These are phyloP conservation scores for Psilocybe subaeruginosa DNA, from an alignment of 768 basidiomycete species.

Conservation along the genomic window DNA sequence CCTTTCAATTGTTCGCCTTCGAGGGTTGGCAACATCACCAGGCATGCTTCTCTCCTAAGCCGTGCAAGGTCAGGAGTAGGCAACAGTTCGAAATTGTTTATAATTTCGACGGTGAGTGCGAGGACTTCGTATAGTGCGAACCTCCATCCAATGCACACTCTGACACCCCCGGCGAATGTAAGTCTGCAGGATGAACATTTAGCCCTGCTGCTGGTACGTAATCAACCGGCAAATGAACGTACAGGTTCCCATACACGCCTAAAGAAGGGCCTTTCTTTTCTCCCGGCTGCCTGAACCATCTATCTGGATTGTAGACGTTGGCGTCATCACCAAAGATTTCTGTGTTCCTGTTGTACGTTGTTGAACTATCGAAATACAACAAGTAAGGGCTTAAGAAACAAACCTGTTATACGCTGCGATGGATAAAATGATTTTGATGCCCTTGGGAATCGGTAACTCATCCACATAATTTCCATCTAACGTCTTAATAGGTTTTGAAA, in stretches of 20 bases:
- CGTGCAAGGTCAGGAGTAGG: conserved; percentile 41
- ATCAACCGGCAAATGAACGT: conserved; percentile 14
- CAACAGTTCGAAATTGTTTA: conserved; percentile 61
- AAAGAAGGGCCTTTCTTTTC: conserved; percentile 42
- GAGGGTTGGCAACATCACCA: conserved; percentile 51
- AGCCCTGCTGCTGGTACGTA: not conserved
- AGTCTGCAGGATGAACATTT: conserved; percentile 31
- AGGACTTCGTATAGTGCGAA: conserved; percentile 61
- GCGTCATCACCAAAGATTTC: conserved; percentile 63
- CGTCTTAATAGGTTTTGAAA: conserved; percentile 54
- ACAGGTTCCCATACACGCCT: conserved; percentile 54
- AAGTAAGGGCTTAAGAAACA: not conserved
- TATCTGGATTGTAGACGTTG: conserved; percentile 52
- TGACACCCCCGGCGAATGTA: conserved; percentile 50
- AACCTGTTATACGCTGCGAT: conserved; percentile 61
- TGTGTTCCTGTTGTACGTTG: conserved; percentile 37
- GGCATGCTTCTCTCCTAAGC: conserved; percentile 46
- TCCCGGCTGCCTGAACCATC: conserved; percentile 48
- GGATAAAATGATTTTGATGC: conserved; percentile 53
- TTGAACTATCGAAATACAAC: not conserved
- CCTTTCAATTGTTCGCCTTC: conserved; percentile 48
- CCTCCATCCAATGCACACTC: conserved; percentile 53
- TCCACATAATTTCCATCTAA: conserved; percentile 44
- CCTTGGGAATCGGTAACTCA: conserved; percentile 51
- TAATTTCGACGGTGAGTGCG: conserved; percentile 57